Base-by-base conservation (phyloP, 2,329 filamentous ascomycete genomes). In the Zasmidium angulare region DNA sequence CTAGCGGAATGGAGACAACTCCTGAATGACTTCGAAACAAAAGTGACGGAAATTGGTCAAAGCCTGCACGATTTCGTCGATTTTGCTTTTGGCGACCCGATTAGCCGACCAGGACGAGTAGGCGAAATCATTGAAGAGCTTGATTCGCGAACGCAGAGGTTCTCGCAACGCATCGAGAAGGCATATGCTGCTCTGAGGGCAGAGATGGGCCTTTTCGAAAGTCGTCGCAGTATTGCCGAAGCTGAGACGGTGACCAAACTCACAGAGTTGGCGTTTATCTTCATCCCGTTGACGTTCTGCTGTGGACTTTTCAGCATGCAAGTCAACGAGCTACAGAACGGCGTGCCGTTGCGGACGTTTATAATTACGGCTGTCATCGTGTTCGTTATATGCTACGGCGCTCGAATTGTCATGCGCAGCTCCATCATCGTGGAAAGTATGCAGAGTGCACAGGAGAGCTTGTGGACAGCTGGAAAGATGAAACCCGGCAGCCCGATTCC, bases 191-290 rank as follows among this genome's bases (percentile, higher is more conserved):
- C 72, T 3, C 55, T 78, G 3, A 74, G 74, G 29, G 73, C 75
- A 2, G 76, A 77, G 26, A 70, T 74, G 67, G 61, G 67, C 19
- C 66, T 73, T 29, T 55, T 66, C 12, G 69, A 73, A 48, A 70
- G 66, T 50, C 63, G 65, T 22, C 58, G 70, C 24, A 66, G 66
- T 53, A 72, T 72, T 19, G 66, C 62, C 3, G 69, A 74, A 61
- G 69, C 72, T 0, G 64, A 71, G 24, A 70, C 68, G 20, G 65
- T 74, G 2, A 64, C 63, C 0, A 71, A 72, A 49, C 61, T 73
- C 0, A 74, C 72, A 1, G 70, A 74, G 36, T 63, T 74, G 2
- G 69, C 71, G 2, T 74, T 74, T 47, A 56, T 74, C 22, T 74
- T 71, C 61, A 68, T 74, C 2, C 71, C 70, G 4, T 53, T 73